Conservation (phyloP, 1,284 basidiomycete genomes). For the Tremellales sp. region DNA sequence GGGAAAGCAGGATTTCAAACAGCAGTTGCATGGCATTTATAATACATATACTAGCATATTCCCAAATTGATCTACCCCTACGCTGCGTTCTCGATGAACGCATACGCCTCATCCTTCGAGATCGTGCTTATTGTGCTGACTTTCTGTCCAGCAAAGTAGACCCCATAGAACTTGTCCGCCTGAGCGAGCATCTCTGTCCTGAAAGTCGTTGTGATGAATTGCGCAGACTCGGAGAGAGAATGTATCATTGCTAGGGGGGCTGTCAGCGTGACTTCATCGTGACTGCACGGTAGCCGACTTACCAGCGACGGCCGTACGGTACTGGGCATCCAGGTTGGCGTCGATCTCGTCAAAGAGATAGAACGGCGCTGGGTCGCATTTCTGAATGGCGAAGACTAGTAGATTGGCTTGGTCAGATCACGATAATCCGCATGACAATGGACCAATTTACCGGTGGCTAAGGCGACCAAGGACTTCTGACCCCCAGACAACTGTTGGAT, state of each 20-base stretch:
- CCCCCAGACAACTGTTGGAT: slow-evolving; percentile 98
- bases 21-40: neutral
- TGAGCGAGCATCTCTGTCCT: slow-evolving; percentile 92
- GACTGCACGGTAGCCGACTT: slow-evolving; percentile 38
- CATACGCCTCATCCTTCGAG: slow-evolving; percentile 41
- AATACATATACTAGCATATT: neutral
- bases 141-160: slow-evolving; percentile 96
- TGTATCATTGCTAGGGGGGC: slow-evolving; percentile 78
- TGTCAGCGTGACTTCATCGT: slow-evolving; percentile 2
- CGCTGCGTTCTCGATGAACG: slow-evolving; percentile 35
- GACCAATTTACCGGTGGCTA: slow-evolving; percentile 68
- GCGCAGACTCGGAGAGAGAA: slow-evolving; percentile 76
- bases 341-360: slow-evolving; percentile 99
- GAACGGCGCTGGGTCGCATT: slow-evolving; percentile 98
- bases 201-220: slow-evolving; percentile 99
- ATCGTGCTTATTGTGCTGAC: slow-evolving; percentile 57
- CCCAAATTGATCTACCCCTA: no score
- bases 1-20: neutral
- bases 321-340: slow-evolving; percentile 95
- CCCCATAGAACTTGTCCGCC: slow-evolving; percentile 97
- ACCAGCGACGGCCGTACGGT: slow-evolving; percentile 93
- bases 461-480: slow-evolving; percentile 94
- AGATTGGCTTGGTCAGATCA: neutral
- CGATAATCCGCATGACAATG: neutral
- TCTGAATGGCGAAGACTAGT: slow-evolving; percentile 94